Evolutionary conservation across 768 basidiomycete genomes (phyloP), one percentile per base, ranked within the genome.

Genomic region (Chalciporus pseudorubinellus): DNA sequence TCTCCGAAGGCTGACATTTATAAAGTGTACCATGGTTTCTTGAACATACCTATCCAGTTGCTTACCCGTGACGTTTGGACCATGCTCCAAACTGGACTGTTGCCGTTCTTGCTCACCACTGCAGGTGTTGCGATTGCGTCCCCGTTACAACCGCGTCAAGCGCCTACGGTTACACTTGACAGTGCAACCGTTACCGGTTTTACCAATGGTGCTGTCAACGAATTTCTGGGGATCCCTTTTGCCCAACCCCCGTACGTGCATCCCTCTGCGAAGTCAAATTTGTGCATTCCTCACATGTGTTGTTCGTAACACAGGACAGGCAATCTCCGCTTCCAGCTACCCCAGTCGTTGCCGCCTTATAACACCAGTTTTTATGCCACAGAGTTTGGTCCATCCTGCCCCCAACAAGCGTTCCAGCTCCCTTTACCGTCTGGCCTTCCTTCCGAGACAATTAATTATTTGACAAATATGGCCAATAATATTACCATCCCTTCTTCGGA

Each of bases 211-310:
- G 45, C 40, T 18, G 59, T 70, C 0, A 56, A 61, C 6, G 45
- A 60, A 12, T 77, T 72, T 51, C 56, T 75, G 0, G 77, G 76
- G 6, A 72, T 78, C 16, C 76, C 72, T 1, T 77, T 70, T 36
- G 72, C 74, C 12, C 51, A 65, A 22, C 66, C 73, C 33, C 72
- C 70, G 72, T 77, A 58, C 21, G 70, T 57, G 51, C 12, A 26
- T 46, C 22, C 7, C 22, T 12, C 28, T 8, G 19, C n/a, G 4
- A 33, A 33, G 14, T 8, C n/a, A 11, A 33, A 11, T 36, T 9
- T 31, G 13, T 14, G 31, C 10, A 31, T 31, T 12, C 14, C n/a
- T 36, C 34, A 36, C 34, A 3, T 8, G 2, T 36, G 9, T 36
- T 10, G 34, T 5, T 36, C 33, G 18, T 39, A 19, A 33, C 39